Conservation (phyloP, 2,329 filamentous ascomycete species). For the Hymenoscyphus fructigenus region DNA sequence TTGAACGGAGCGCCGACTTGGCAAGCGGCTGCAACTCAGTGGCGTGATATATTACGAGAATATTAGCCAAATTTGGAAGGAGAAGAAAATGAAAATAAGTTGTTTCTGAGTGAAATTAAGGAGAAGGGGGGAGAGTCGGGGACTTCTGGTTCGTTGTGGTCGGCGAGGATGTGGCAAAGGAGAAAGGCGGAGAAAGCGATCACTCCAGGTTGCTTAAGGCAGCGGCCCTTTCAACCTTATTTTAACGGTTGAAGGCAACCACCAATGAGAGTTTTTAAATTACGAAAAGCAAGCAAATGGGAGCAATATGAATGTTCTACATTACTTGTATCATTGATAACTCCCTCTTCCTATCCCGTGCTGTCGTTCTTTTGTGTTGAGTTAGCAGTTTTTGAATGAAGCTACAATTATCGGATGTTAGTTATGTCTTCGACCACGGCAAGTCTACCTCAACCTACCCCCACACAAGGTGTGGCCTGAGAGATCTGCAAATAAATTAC, state of each 20-base stretch:
- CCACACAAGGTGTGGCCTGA: neutral
- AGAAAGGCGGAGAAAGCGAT: neutral
- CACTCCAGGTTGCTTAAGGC: neutral
- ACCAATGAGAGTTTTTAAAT: neutral
- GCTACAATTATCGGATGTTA: neutral
- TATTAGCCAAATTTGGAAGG: too few relatives aligned
- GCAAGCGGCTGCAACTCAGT: too few relatives aligned
- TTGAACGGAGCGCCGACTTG: too few relatives aligned
- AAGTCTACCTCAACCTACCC: neutral
- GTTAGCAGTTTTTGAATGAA: neutral
- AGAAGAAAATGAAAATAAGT: too few relatives aligned
- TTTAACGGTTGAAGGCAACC: neutral
- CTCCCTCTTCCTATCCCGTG: neutral
- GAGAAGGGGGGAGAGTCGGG: too few relatives aligned
- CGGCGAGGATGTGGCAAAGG: neutral
- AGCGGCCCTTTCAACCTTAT: neutral
- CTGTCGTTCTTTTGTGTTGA: neutral
- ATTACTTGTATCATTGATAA: neutral
- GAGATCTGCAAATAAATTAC: neutral
- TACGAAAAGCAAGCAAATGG: neutral
- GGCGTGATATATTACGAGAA: too few relatives aligned
- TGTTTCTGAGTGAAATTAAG: too few relatives aligned
- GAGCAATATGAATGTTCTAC: neutral
- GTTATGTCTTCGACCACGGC: neutral
- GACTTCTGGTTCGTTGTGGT: too few relatives aligned